phyloP scores from a whole-genome alignment of 257 asterid species.

The Lavandula angustifolia region DNA sequence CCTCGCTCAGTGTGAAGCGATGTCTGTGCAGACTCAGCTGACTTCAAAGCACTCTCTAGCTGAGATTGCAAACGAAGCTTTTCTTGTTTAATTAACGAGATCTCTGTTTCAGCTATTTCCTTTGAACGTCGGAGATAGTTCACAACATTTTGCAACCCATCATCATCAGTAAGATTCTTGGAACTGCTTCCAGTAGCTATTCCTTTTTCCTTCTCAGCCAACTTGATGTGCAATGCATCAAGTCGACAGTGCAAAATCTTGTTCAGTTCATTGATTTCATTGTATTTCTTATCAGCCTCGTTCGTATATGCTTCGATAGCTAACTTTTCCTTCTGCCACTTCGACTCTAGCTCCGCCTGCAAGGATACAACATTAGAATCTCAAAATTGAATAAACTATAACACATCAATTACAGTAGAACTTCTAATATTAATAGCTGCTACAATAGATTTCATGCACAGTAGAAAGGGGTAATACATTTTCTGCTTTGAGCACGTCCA shows the following conservation, averaged over 20 bases:
- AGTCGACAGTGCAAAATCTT: slow-evolving; percentile 75
- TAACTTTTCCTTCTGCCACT: slow-evolving; percentile 73
- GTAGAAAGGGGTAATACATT: slow-evolving; percentile 36
- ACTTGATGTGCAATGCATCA: slow-evolving; percentile 82
- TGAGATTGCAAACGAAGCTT: slow-evolving; percentile 83
- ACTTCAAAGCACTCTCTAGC: slow-evolving; percentile 76
- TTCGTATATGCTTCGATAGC: slow-evolving; percentile 67
- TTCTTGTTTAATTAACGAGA: slow-evolving; percentile 82
- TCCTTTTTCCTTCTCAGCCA: slow-evolving; percentile 83
- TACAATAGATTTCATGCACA: neutral
- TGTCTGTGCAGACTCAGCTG: slow-evolving; percentile 75
- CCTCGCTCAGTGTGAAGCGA: slow-evolving; percentile 62
- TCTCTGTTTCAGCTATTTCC: slow-evolving; percentile 92
- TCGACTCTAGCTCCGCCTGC: slow-evolving; percentile 72
- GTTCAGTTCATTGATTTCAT: slow-evolving; percentile 82
- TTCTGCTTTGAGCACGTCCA: slow-evolving; percentile 54
- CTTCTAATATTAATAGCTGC: neutral
- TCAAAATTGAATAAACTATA: slow-evolving; percentile 6
- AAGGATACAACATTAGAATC: slow-evolving; percentile 15
- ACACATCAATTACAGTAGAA: neutral
- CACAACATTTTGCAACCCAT: slow-evolving; percentile 76
- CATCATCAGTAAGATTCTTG: slow-evolving; percentile 51
- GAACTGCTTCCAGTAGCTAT: slow-evolving; percentile 57
- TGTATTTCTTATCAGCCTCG: slow-evolving; percentile 74
- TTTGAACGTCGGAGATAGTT: slow-evolving; percentile 88